These are phyloP conservation scores for Acephala macrosclerotiorum DNA, from an alignment of 2,329 filamentous ascomycete species.

Conservation along the genomic window DNA sequence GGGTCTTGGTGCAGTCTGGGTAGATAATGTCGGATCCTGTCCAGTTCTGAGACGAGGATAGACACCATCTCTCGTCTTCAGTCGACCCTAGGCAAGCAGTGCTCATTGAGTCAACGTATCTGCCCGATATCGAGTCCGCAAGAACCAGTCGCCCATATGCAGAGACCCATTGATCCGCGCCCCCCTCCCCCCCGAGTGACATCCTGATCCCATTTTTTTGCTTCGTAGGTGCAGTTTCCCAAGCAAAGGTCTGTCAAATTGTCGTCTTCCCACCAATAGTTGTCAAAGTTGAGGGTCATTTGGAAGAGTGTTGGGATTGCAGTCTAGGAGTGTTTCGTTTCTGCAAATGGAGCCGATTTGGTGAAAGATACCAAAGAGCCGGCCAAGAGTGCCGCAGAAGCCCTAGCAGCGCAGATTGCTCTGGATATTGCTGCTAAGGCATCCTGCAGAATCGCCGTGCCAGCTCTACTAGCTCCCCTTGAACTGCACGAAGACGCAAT, in stretches of 20 bases:
- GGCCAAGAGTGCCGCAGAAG: slow-evolving; percentile 39
- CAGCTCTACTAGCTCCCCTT: slow-evolving; percentile 38
- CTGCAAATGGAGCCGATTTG: slow-evolving; percentile 12
- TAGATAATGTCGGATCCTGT: slow-evolving; percentile 20
- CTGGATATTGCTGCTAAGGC: slow-evolving; percentile 46
- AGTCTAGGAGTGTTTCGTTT: slow-evolving; percentile 17
- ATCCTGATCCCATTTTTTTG: slow-evolving; percentile 20
- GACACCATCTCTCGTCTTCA: slow-evolving; percentile 21
- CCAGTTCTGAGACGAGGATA: slow-evolving; percentile 16
- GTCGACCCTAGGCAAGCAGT: slow-evolving; percentile 21
- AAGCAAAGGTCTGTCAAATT: slow-evolving; percentile 31
- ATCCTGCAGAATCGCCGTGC: slow-evolving; percentile 46
- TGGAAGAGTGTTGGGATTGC: slow-evolving; percentile 18
- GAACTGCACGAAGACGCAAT: slow-evolving; percentile 38
- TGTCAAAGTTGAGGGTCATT: slow-evolving; percentile 25
- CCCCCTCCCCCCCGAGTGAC: slow-evolving; percentile 23
- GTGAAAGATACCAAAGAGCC: slow-evolving; percentile 34
- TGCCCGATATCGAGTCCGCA: slow-evolving; percentile 13
- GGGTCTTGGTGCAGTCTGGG: slow-evolving; percentile 11
- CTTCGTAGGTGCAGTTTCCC: slow-evolving; percentile 14
- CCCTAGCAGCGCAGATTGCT: slow-evolving; percentile 40
- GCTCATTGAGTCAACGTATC: slow-evolving; percentile 13
- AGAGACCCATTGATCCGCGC: slow-evolving; percentile 23
- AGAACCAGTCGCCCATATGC: slow-evolving; percentile 26
- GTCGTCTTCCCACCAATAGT: slow-evolving; percentile 28